Evolutionary conservation across 192 early-diverging fungal species (phyloP), one percentile per base, ranked within the genome.

Genomic region (Obelidium mucronatum): DNA sequence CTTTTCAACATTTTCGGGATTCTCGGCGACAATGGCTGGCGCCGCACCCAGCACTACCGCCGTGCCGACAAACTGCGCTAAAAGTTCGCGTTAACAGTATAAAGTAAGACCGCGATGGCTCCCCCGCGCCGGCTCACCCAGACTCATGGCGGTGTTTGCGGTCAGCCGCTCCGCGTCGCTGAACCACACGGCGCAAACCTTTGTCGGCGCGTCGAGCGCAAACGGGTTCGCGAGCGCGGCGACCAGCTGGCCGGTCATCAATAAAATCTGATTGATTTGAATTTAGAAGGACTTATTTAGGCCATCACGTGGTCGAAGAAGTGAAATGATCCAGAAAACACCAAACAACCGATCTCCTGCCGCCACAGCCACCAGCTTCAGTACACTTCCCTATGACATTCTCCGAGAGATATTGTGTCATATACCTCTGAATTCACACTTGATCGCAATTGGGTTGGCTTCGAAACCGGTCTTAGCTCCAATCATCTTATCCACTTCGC

Each of bases 81-180:
- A 52, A n/a, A 52, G 13, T 52, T 52, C 13, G 51, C 51, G n/a
- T 52, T 52, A 52, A 52, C n/a, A 52, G n/a, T 15, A 15, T 15
- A 52, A 52, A 15, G 51, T 13, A 52, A n/a, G n/a, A 52, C 13
- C n/a, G n/a, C n/a, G n/a, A 52, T 15, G 51, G n/a, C 13, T 15
- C n/a, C n/a, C 51, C 13, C 51, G 13, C 15, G 62, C 35, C 26
- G n/a, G 42, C 63, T 24, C 44, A 22, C 36, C 24, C n/a, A 77
- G 66, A 5, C 55, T 24, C 76, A 78, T 78, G 26, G 77, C 74
- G 8, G 79, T 76, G 67, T 80, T 80, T 42, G 79, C 79, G 40
- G 70, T 68, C 60, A 76, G 62, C 28, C 79, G 40, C 52, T 75
- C 79, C n/a, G 48, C 37, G 6, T 67, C 74, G n/a, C 63, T 62